A percentile compares a stretch with the other conserved stretches of the same genome.
These are phyloP conservation scores for Acanthamoeba sp. DNA, from an alignment of 208 protist species.

Conservation along the genomic window DNA sequence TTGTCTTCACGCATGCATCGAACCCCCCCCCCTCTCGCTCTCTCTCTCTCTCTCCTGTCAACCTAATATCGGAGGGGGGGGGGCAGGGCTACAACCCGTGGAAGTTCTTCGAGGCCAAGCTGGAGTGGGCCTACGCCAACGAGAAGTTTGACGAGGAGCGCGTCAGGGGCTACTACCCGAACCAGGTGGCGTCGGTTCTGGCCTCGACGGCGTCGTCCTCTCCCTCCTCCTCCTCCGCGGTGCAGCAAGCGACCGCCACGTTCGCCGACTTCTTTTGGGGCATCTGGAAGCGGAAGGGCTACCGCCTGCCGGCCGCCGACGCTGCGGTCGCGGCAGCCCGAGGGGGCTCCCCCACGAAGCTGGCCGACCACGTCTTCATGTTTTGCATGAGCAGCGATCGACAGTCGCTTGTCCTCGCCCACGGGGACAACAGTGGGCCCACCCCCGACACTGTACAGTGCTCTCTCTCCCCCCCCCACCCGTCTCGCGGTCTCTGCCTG, in stretches of 20 bases:
- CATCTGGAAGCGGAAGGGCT: neutral
- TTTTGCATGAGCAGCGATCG: conserved; percentile 49
- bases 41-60: neutral
- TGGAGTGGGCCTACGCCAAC: conserved; percentile 8
- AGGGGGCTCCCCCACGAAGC: neutral
- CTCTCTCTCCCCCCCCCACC: too few relatives aligned
- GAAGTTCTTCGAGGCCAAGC: conserved; percentile 60
- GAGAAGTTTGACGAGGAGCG: neutral
- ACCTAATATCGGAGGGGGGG: too few relatives aligned
- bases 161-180: conserved; percentile 8
- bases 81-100: conserved; percentile 31
- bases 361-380: conserved; percentile 18
- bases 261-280: conserved; percentile 28
- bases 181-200: conserved; percentile 36
- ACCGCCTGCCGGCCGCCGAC: neutral
- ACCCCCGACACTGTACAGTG: neutral
- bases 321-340: neutral
- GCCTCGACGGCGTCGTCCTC: neutral
- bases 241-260: neutral
- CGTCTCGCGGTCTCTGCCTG: too few relatives aligned
- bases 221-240: neutral
- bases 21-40: neutral
- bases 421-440: neutral
- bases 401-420: neutral
- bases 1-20: too few relatives aligned